Conservation (phyloP, 73 alveolate genomes). For the Paramecium pentaurelia region DNA sequence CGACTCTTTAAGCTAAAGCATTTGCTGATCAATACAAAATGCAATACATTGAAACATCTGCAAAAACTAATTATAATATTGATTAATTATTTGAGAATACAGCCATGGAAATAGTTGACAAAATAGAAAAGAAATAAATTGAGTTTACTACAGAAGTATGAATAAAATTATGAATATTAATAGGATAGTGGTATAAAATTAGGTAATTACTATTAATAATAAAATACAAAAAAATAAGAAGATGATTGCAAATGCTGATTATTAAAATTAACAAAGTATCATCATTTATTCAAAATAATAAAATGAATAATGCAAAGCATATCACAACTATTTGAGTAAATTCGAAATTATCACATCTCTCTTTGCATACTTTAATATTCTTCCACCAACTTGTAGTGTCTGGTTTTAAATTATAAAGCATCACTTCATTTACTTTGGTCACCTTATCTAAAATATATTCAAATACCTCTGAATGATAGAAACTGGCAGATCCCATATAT, state of each 20-base stretch:
- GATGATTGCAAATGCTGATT: background rate
- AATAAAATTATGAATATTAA: background rate
- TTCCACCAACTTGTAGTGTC: constrained; percentile 53
- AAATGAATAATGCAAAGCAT: background rate
- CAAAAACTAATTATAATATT: constrained; percentile 70
- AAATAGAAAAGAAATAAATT: constrained; percentile 23
- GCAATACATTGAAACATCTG: constrained; percentile 85
- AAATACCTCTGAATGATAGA: constrained; percentile 32
- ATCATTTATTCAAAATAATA: background rate
- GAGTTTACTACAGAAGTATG: background rate
- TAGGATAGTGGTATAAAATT: constrained; percentile 35
- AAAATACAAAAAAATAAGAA: background rate
- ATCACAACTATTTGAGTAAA: background rate
- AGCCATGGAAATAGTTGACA: constrained; percentile 20
- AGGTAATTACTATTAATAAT: background rate
- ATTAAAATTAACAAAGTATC: background rate
- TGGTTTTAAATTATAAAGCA: constrained; percentile 53
- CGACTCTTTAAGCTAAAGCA: constrained; percentile 69
- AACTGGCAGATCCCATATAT: constrained; percentile 41
- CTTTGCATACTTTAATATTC: constrained; percentile 32
- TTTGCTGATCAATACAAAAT: constrained; percentile 78
- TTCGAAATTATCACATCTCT: constrained; percentile 45
- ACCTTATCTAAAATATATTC: constrained; percentile 29
- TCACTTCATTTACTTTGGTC: background rate
- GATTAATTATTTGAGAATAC: constrained; percentile 57